Evolutionary conservation across 345 rosid species (phyloP).

Genomic region (Mercurialis annua): DNA sequence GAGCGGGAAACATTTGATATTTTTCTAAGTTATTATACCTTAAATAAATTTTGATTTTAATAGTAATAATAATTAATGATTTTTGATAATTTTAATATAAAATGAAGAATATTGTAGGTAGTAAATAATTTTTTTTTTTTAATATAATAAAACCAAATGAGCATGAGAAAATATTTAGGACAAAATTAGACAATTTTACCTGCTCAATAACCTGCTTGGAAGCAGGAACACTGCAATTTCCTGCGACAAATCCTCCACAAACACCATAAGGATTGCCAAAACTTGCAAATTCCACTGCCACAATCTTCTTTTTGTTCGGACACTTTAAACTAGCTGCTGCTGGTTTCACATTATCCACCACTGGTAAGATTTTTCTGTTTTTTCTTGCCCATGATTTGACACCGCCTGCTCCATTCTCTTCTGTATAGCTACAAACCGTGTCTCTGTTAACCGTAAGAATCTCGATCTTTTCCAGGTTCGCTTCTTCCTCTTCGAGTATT

Average conservation of each 20-base stretch:
- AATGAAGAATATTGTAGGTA: too few relatives aligned
- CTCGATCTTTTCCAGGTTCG: slow-evolving; percentile 52
- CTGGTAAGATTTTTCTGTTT: slow-evolving; percentile 29
- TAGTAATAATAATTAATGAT: too few relatives aligned
- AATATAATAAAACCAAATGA: too few relatives aligned
- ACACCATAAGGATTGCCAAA: slow-evolving; percentile 68
- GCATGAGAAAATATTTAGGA: too few relatives aligned
- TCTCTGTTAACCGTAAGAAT: slow-evolving; percentile 56
- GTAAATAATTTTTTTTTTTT: too few relatives aligned
- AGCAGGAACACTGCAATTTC: slow-evolving; percentile 49
- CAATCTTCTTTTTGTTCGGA: slow-evolving; percentile 41
- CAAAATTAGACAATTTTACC: too few relatives aligned
- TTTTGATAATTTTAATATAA: too few relatives aligned
- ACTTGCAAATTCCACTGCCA: slow-evolving; percentile 71
- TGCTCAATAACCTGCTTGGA: slow-evolving; percentile 59
- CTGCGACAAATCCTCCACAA: slow-evolving; percentile 54
- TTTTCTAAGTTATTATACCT: too few relatives aligned
- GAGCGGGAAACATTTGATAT: too few relatives aligned
- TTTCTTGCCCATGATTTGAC: slow-evolving; percentile 52
- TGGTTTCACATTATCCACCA: slow-evolving; percentile 38
- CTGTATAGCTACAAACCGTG: slow-evolving; percentile 58
- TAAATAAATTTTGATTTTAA: too few relatives aligned
- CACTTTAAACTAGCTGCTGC: slow-evolving; percentile 54
- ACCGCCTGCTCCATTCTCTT: slow-evolving; percentile 56
- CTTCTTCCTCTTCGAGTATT: slow-evolving; percentile 60